Conservation (phyloP, 2,329 filamentous ascomycete genomes). For the Didymella pinodella region DNA sequence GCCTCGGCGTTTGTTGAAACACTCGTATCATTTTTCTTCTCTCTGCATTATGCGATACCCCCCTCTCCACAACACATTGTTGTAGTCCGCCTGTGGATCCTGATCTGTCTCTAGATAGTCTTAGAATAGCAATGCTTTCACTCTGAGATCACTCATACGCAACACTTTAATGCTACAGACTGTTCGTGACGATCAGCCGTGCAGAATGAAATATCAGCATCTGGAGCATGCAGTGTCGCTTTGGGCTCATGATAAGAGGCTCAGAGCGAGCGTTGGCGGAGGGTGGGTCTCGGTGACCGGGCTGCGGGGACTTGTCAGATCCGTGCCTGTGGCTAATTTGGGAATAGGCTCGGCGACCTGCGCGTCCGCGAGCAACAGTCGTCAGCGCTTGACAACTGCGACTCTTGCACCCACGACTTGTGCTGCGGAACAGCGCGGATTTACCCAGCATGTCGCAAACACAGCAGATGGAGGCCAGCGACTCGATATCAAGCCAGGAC, state of each 20-base stretch:
- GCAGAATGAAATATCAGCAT: not conserved
- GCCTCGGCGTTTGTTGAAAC: slow-evolving; percentile 30
- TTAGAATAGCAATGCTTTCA: slow-evolving; percentile 18
- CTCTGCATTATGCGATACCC: slow-evolving; percentile 32
- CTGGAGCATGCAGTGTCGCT: not conserved
- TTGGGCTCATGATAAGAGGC: not conserved
- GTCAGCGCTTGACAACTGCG: slow-evolving; percentile 26
- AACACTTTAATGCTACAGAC: not conserved
- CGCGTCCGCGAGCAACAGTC: slow-evolving; percentile 19
- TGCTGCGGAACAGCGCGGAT: slow-evolving; percentile 45
- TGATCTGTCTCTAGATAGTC: slow-evolving; percentile 16
- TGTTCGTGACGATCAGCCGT: not conserved
- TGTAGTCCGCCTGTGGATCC: slow-evolving; percentile 22
- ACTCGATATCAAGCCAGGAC: slow-evolving; percentile 55
- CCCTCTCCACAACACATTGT: slow-evolving; percentile 30
- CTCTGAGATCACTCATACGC: not conserved
- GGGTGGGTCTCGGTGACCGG: slow-evolving; percentile 27
- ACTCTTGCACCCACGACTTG: slow-evolving; percentile 27
- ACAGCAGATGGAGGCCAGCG: slow-evolving; percentile 53
- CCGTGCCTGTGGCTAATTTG: slow-evolving; percentile 38
- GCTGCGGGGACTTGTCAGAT: slow-evolving; percentile 21
- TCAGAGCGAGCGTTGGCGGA: slow-evolving; percentile 10
- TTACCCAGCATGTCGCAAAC: slow-evolving; percentile 55
- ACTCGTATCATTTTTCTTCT: slow-evolving; percentile 15
- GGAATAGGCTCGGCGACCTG: slow-evolving; percentile 29